Evolutionary conservation across 139 green algal species (phyloP).

Genomic region (Picochlorum sp.): DNA sequence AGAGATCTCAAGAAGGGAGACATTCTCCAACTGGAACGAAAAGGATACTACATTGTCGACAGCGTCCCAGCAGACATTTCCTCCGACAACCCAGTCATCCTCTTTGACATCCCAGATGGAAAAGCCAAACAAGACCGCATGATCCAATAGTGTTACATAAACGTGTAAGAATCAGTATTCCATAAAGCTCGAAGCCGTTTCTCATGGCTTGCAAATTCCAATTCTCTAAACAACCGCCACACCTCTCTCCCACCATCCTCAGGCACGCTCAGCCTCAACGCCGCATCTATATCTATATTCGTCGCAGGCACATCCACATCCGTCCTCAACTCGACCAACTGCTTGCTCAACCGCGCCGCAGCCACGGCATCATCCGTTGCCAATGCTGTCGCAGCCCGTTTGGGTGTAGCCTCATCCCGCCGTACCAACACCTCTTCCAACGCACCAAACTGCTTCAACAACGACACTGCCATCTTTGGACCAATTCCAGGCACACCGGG

Average conservation of each 20-base stretch:
- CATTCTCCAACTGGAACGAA: constrained; percentile 92
- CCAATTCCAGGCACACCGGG: constrained; percentile 49
- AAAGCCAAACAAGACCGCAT: not conserved
- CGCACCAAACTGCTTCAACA: constrained; percentile 27
- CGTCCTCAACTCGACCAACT: constrained; percentile 45
- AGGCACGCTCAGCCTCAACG: constrained; percentile 22
- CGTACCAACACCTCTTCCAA: constrained; percentile 23
- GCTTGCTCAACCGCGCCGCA: constrained; percentile 37
- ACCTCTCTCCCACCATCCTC: constrained; percentile 17
- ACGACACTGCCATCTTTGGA: constrained; percentile 33
- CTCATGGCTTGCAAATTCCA: constrained; percentile 31
- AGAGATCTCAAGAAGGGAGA: constrained; percentile 81
- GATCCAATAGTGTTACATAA: too few species aligned
- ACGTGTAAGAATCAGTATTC: not conserved
- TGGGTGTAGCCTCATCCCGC: constrained; percentile 10
- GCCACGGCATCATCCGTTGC: constrained; percentile 14
- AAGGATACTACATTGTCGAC: constrained; percentile 97
- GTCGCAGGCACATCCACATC: constrained; percentile 38
- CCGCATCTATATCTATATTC: constrained; percentile 8
- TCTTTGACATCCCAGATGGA: constrained; percentile 93
- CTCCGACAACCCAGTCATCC: constrained; percentile 56
- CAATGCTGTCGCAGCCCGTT: constrained; percentile 5
- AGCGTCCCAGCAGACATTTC: constrained; percentile 31
- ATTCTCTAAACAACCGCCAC: constrained; percentile 10
- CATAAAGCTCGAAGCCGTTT: constrained; percentile 26